Percentiles rank a stretch among this genome's conserved stretches.
These are phyloP conservation scores for Forsythia suspensa DNA, from an alignment of 257 asterid genomes.

Conservation along the genomic window DNA sequence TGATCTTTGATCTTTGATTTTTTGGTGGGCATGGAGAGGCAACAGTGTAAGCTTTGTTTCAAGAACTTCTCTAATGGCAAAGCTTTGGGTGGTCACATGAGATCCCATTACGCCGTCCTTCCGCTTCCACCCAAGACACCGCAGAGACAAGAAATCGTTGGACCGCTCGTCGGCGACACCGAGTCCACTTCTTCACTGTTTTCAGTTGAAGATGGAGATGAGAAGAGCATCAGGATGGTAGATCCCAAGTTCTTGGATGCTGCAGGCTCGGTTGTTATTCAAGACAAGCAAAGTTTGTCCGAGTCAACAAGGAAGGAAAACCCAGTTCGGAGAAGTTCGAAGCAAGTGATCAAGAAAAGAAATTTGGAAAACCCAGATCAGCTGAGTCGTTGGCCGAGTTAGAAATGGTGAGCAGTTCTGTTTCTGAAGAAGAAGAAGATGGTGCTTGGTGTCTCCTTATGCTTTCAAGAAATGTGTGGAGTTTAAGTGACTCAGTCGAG, in stretches of 20 bases:
- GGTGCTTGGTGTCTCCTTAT: slow-evolving; percentile 64
- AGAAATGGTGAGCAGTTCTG: slow-evolving; percentile 29
- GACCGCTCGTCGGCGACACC: slow-evolving; percentile 20
- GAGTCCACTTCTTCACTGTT: slow-evolving; percentile 32
- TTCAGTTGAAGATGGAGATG: slow-evolving; percentile 27
- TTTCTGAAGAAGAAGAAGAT: slow-evolving; percentile 51
- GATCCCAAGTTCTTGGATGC: slow-evolving; percentile 39
- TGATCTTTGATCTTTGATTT: slow-evolving; percentile 1
- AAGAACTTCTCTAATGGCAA: slow-evolving; percentile 52
- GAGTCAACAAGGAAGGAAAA: slow-evolving; percentile 32
- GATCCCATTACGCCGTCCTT: slow-evolving; percentile 52
- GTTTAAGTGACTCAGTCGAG: background rate
- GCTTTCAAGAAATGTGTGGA: slow-evolving; percentile 55
- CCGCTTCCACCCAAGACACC: slow-evolving; percentile 59
- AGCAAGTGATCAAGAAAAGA: slow-evolving; percentile 1
- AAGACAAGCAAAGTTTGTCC: slow-evolving; percentile 35
- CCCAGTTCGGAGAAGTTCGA: slow-evolving; percentile 33
- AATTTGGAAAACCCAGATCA: background rate
- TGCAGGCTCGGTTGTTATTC: slow-evolving; percentile 29
- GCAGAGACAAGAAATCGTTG: slow-evolving; percentile 16
- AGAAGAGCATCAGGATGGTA: slow-evolving; percentile 32
- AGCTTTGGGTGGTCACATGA: slow-evolving; percentile 79
- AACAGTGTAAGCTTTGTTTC: slow-evolving; percentile 58
- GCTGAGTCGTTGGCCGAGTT: slow-evolving; percentile 24
- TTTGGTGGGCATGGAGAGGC: slow-evolving; percentile 35